These are phyloP conservation scores for Luvunga scandens DNA, from an alignment of 345 rosid species.

Conservation along the genomic window DNA sequence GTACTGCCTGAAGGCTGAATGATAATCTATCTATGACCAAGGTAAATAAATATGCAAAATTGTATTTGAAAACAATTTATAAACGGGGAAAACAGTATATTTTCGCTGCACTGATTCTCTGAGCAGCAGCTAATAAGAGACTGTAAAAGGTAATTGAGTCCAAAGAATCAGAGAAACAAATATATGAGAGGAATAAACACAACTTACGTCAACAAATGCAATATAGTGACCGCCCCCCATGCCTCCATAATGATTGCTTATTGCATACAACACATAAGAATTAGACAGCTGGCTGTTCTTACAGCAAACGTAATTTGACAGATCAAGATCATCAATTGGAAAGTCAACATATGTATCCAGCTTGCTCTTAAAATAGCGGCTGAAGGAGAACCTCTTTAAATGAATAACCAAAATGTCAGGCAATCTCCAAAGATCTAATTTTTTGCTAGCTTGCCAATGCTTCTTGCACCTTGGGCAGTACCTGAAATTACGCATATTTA, in stretches of 20 bases:
- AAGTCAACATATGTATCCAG: slow-evolving; percentile 67
- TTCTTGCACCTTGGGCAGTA: slow-evolving; percentile 65
- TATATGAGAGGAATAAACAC: neutral
- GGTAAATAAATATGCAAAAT: neutral
- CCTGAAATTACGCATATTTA: slow-evolving; percentile 34
- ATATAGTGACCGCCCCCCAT: slow-evolving; percentile 80
- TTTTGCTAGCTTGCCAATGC: slow-evolving; percentile 64
- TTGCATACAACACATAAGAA: slow-evolving; percentile 48
- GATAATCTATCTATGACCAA: neutral
- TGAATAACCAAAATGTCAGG: slow-evolving; percentile 68
- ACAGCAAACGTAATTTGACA: slow-evolving; percentile 48
- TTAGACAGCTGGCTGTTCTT: slow-evolving; percentile 29
- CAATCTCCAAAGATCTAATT: slow-evolving; percentile 73
- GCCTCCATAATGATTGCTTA: slow-evolving; percentile 67
- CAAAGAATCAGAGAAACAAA: neutral
- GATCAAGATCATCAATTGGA: slow-evolving; percentile 58
- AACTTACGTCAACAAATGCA: slow-evolving; percentile 66
- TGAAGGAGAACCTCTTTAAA: slow-evolving; percentile 68
- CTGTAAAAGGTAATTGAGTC: neutral
- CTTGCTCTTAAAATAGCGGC: slow-evolving; percentile 53
- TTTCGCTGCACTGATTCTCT: neutral
- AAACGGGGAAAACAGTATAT: neutral
- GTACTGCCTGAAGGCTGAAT: neutral
- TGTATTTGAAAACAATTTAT: neutral
- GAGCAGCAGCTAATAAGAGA: neutral